These are phyloP conservation scores for Raddia distichophylla DNA, from an alignment of 176 grass and related monocot genomes.

Conservation along the genomic window DNA sequence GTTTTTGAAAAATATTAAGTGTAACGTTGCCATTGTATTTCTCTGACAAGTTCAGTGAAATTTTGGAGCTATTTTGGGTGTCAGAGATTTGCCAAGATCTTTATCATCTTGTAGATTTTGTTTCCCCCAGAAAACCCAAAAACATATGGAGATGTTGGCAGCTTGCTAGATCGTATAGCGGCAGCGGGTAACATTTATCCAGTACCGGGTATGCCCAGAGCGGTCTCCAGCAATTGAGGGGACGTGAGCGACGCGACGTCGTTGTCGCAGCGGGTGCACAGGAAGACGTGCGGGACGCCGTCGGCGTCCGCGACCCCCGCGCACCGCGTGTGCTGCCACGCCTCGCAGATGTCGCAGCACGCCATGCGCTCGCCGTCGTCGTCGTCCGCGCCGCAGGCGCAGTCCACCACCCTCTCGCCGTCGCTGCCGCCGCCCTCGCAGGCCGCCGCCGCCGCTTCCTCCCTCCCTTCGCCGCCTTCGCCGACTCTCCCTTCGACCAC, in stretches of 20 bases:
- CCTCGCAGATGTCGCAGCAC: slow-evolving; percentile 84
- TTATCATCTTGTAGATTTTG: too few species aligned
- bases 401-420: slow-evolving; percentile 55
- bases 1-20: too few species aligned
- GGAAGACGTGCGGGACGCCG: slow-evolving; percentile 62
- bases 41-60: too few species aligned
- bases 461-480: slow-evolving; percentile 28
- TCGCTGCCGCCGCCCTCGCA: slow-evolving; percentile 51
- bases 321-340: slow-evolving; percentile 83
- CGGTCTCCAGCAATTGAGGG: slow-evolving; percentile 51
- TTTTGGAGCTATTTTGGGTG: too few species aligned
- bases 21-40: too few species aligned
- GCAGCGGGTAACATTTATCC: neutral
- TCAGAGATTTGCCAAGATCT: too few species aligned
- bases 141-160: too few species aligned
- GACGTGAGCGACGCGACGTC: slow-evolving; percentile 59
- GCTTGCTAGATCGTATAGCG: neutral
- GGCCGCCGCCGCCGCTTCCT: slow-evolving; percentile 35
- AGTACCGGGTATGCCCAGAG: neutral
- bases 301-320: slow-evolving; percentile 58
- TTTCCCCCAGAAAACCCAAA: too few species aligned
- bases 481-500: slow-evolving; percentile 58
- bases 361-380: slow-evolving; percentile 85
- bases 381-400: slow-evolving; percentile 65
- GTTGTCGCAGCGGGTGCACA: slow-evolving; percentile 69